Base-by-base conservation (phyloP, 2,329 filamentous ascomycete genomes). In the Pseudopithomyces chartarum region DNA sequence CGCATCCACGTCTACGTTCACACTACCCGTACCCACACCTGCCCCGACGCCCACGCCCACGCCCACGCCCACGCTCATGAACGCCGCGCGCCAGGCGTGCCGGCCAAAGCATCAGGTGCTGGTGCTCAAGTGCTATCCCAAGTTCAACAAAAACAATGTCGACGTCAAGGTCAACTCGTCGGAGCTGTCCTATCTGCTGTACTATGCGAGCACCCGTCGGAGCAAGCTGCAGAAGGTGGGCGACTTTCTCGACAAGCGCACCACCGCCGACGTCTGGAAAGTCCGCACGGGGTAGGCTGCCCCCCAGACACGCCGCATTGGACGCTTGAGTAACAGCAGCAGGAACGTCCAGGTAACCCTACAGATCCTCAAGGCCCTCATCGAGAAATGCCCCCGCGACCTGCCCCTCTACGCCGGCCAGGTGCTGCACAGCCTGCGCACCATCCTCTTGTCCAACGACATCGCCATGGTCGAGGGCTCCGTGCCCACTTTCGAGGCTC, bases 151-250 rank as follows among this genome's bases (percentile, higher is more conserved):
- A 80, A 92, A 91, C 67, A 70, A 76, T 60, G 90, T 93, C 73
- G 92, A 97, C 70, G 92, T 97, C 72, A 96, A 94, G 79, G 93
- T 95, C 43, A 98, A 98, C 78, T 92, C 92, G 64, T 96, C 92
- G 79, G 95, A 99, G 82, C 86, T 99, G 61, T 96, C 92, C 78
- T 98, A 98, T 75, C 86, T 99, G 63, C 87, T 98, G 53, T 98
- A 96, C 84, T 98, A 99, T 81, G 92, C 91, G 59, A 96, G 91
- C 73, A 97, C 93, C 67, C 91, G 94, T 58, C 88, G 92, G 63
- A 94, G 91, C 78, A 99, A 98, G 83, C 87, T 98, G 67, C 91
- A 95, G 71, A 99, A 99, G 79, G 93, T 99, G 65, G 92, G 92
- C 76, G 88, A 87, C 67, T 99, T 97, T 73, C 84, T 99, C 63